Base-by-base conservation (phyloP, 1,139 yeast species). In the Tardiomyces depauwii region DNA sequence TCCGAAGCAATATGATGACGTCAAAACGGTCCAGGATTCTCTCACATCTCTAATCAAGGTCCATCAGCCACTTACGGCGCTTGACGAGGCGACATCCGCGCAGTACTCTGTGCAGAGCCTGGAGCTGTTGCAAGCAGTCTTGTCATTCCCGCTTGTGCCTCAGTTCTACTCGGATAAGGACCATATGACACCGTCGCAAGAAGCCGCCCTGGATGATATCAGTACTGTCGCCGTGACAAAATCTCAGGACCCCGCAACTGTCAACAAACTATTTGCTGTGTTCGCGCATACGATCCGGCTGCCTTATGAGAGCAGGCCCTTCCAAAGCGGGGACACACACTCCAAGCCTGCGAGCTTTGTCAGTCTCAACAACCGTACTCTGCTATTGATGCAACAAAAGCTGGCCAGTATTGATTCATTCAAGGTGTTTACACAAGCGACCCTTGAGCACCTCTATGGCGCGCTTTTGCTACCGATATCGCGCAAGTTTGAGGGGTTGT, bases 321-420 rank as follows among this genome's bases (percentile, higher is more conserved):
- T 13, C 5, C n/a, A 12, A 14, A 30, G 16, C n/a, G 36, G 10
- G 16, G 36, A 30, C 11, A 14, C 36, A 10, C 16, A 12, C 16
- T 4, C 16, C 36, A 30, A 30, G 36, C 36, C 36, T 12, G 36
- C 36, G 16, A 30, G 36, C 16, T 30, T 13, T 14, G 36, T 30
- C 16, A 30, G 36, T 14, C 10, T 38, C 12, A 23, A 10, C 27
- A 33, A 7, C 42, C 19, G 7, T 27, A 33, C 19, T 1, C 36
- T 46, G 66, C 64, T 13, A 64, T 63, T 13, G 62, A 42, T 2
- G 67, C 39, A 71, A 66, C 50, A 83, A 82, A 1, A 68, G 80
- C 0, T 30, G 10, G 5, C n/a, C n/a, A 14, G 10, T 5, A 14
- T 14, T 30, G 36, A 5, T 11, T 21, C 25, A 21, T 30, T 12